Evolutionary conservation across 2,329 filamentous ascomycete species (phyloP), one percentile per base, ranked within the genome.

Genomic region (Colletotrichum kahawae): DNA sequence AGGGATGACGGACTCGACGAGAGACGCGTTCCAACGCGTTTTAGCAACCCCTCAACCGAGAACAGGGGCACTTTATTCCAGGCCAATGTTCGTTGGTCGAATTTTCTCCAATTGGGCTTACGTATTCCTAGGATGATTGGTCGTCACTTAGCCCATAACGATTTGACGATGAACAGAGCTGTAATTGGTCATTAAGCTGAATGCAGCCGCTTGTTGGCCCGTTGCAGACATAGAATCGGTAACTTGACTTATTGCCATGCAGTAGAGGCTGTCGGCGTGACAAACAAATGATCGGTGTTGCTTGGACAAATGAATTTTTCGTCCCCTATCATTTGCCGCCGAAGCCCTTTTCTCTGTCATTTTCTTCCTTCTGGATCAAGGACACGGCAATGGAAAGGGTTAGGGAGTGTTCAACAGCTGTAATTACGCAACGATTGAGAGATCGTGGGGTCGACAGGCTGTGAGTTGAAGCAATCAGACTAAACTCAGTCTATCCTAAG

Each of bases 341-440:
- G 5, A n/a, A 12, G 1, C 9, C 18, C 9, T 48, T 12, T n/a
- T n/a, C 9, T 48, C 9, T 48, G 1, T n/a, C 8, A 12, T n/a
- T 48, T 43, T 12, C n/a, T 4, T 21, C 9, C 43, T 1, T n/a
- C 1, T 43, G 4, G 3, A 7, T 8, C 5, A 5, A 10, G 0
- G 2, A 48, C 4, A 1, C 9, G 10, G 12, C 2, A 1, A 2
- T n/a, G 38, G 8, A 48, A 48, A 48, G 5, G 1, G 1, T 7
- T 0, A n/a, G 38, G 9, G 5, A 7, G 43, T 21, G 18, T 48
- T 4, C 3, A 12, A 21, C 5, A 12, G 10, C 9, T 48, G 18
- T 48, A 1, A 21, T 48, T 21, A 12, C 9, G 38, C 1, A 18
- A n/a, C 38, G 43, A 21, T n/a, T 12, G 43, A 21, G 43, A 21